These are phyloP conservation scores for Xeromyces bisporus DNA, from an alignment of 495 filamentous ascomycete genomes.

Conservation along the genomic window DNA sequence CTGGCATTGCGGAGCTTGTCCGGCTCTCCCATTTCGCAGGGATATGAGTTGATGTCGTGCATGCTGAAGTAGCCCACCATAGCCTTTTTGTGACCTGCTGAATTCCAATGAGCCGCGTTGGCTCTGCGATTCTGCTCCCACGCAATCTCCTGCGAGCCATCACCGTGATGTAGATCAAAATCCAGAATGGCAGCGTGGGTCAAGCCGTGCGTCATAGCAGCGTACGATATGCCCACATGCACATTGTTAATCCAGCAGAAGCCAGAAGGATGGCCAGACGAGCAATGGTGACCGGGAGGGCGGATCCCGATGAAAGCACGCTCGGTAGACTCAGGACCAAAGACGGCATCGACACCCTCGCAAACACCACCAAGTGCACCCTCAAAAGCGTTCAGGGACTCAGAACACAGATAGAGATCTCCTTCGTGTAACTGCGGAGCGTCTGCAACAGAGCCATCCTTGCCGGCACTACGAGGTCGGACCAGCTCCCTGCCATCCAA, in stretches of 20 bases:
- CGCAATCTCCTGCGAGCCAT: slow-evolving; percentile 83
- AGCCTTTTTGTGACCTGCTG: slow-evolving; percentile 54
- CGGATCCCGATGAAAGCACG: slow-evolving; percentile 73
- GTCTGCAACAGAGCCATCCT: slow-evolving; percentile 22
- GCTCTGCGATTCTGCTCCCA: slow-evolving; percentile 67
- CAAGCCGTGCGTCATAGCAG: slow-evolving; percentile 58
- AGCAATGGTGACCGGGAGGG: slow-evolving; percentile 90
- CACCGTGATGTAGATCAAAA: slow-evolving; percentile 92
- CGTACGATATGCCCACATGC: slow-evolving; percentile 88
- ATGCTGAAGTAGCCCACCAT: slow-evolving; percentile 89
- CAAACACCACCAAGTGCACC: slow-evolving; percentile 79
- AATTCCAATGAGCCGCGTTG: slow-evolving; percentile 40
- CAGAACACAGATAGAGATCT: slow-evolving; percentile 75
- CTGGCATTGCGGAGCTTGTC: slow-evolving; percentile 86
- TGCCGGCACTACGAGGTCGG: slow-evolving; percentile 34
- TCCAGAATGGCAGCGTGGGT: slow-evolving; percentile 94
- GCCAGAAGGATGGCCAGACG: slow-evolving; percentile 68
- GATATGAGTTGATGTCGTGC: slow-evolving; percentile 96
- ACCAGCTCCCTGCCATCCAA: slow-evolving; percentile 57
- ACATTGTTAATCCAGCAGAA: slow-evolving; percentile 99
- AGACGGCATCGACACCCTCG: slow-evolving; percentile 79
- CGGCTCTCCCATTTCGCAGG: slow-evolving; percentile 75
- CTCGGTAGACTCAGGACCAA: slow-evolving; percentile 37
- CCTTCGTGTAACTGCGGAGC: slow-evolving; percentile 51
- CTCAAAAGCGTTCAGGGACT: slow-evolving; percentile 73